Evolutionary conservation across 768 basidiomycete genomes (phyloP).

Genomic region (Macrolepiota dolichaula): DNA sequence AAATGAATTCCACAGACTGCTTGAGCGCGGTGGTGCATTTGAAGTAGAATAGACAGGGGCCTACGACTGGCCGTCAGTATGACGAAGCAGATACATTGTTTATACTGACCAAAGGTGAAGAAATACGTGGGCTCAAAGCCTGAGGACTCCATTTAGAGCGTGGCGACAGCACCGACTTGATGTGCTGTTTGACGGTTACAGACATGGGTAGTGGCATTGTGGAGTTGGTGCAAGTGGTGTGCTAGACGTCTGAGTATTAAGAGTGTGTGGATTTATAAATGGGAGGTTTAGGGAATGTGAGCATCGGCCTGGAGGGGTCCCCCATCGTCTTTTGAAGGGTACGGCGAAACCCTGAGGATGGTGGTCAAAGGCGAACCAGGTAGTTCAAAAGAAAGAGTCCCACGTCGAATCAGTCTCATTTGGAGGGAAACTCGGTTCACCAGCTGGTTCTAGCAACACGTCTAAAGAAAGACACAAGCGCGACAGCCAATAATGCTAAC

Average conservation of each 20-base stretch:
- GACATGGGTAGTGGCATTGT: neutral
- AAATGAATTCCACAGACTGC: slow-evolving; percentile 21
- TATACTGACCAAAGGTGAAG: neutral
- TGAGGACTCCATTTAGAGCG: neutral
- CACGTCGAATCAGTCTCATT: too few relatives aligned
- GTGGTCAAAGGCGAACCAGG: neutral
- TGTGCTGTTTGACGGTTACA: neutral
- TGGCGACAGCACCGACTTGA: neutral
- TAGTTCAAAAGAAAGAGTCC: neutral
- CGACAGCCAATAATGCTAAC: too few relatives aligned
- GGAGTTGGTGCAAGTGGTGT: neutral
- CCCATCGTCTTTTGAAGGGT: slow-evolving; percentile 9
- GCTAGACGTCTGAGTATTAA: neutral
- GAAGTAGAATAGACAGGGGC: neutral
- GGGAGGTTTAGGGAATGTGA: neutral
- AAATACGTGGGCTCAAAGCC: neutral
- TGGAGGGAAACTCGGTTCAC: too few relatives aligned
- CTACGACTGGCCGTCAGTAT: neutral
- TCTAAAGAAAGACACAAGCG: too few relatives aligned
- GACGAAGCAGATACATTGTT: neutral
- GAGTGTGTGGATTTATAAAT: neutral
- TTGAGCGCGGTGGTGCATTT: neutral
- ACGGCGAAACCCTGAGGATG: neutral
- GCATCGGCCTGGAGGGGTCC: neutral
- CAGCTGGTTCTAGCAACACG: too few relatives aligned